Conservation (phyloP, 352 stramenopile genomes). For the Albugo candida region DNA sequence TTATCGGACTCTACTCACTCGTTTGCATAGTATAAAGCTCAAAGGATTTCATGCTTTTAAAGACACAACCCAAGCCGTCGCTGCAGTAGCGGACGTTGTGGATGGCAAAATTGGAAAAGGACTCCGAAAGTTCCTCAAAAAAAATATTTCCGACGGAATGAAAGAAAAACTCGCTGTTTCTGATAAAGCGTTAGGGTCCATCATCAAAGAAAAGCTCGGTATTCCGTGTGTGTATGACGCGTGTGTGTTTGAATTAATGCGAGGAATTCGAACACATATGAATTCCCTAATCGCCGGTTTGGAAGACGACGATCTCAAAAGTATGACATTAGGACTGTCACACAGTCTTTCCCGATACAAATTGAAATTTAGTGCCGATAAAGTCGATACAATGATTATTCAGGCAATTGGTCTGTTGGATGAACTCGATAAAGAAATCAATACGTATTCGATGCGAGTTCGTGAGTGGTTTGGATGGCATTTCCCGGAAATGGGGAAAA, state of each 20-base stretch:
- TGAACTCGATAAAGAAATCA: conserved; percentile 99
- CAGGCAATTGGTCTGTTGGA: conserved; percentile 98
- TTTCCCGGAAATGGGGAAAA: conserved; percentile 94
- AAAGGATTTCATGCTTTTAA: conserved; percentile 98
- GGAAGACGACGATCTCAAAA: conserved; percentile 79
- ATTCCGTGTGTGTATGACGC: conserved; percentile 85
- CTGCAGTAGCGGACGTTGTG: conserved; percentile 91
- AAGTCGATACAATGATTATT: conserved; percentile 99
- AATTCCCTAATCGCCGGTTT: conserved; percentile 84
- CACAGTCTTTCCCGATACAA: conserved; percentile 98
- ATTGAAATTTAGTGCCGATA: conserved; percentile 99
- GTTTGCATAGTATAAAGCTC: conserved; percentile 65
- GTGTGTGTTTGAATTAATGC: conserved; percentile 91
- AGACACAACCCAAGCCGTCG: conserved; percentile 96
- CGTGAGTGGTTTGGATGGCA: conserved; percentile 99
- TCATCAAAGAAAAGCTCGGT: conserved; percentile 97
- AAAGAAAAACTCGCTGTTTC: conserved; percentile 93
- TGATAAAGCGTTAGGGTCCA: conserved; percentile 88
- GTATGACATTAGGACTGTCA: conserved; percentile 98
- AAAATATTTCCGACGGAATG: conserved; percentile 91
- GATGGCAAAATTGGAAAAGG: conserved; percentile 95
- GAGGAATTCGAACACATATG: conserved; percentile 93
- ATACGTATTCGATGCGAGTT: conserved; percentile 99
- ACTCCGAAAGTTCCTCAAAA: conserved; percentile 99
- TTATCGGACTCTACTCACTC: not conserved